Evolutionary conservation across 805 yeast species (phyloP).

Genomic region (Yamadazyma scolyti): DNA sequence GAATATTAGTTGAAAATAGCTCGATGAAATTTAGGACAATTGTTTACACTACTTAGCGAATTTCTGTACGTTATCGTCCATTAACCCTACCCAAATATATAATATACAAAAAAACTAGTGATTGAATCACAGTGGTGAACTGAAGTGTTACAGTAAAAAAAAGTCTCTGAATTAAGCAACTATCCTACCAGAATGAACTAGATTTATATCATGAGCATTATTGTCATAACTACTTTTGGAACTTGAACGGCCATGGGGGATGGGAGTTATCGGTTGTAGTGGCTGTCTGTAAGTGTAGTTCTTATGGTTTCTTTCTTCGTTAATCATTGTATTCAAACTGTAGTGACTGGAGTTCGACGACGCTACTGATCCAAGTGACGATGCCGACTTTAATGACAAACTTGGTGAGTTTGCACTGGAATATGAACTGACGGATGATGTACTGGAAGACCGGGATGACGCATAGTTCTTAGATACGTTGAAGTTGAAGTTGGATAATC

Average conservation of each 20-base stretch:
- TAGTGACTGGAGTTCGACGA: conserved; percentile 1
- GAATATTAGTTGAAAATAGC: no score
- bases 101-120: no score
- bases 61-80: no score
- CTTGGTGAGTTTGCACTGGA: conserved; percentile 11
- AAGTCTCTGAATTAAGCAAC: no score
- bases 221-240: conserved; percentile 2
- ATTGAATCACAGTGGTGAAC: no score
- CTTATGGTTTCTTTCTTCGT: conserved; percentile 2
- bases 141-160: no score
- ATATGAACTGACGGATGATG: conserved; percentile 10
- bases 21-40: no score
- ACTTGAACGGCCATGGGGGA: not conserved
- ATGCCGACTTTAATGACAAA: conserved; percentile 13
- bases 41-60: no score
- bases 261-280: conserved; percentile 5
- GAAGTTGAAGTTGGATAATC: conserved; percentile 15
- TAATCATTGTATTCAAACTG: conserved; percentile 1
- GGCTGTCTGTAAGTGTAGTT: conserved; percentile 10
- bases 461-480: conserved; percentile 1
- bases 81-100: no score
- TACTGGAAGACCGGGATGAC: conserved; percentile 7
- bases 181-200: conserved; percentile 4
- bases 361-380: conserved; percentile 8
- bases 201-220: conserved; percentile 2